phyloP scores from a whole-genome alignment of 352 stramenopile species.

The Phytophthora ohioensis region DNA sequence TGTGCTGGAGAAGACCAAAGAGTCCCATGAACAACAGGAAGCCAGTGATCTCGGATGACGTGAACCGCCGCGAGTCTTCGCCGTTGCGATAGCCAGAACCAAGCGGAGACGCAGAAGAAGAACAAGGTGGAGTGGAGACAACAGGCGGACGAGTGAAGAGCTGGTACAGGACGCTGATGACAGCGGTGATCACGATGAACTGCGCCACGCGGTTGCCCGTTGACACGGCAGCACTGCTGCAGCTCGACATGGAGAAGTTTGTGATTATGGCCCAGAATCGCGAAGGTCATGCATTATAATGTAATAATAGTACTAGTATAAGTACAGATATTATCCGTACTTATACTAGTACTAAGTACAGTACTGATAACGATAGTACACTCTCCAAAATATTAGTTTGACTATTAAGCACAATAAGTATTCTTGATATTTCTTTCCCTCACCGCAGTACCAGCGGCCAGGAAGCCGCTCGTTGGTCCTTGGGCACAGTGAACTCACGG shows the following conservation, averaged over 20 bases:
- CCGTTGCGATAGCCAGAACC: slow-evolving; percentile 29
- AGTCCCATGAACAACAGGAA: slow-evolving; percentile 69
- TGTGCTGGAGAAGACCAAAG: slow-evolving; percentile 68
- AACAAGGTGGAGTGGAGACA: slow-evolving; percentile 1
- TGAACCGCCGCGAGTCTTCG: slow-evolving; percentile 48
- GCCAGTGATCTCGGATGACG: slow-evolving; percentile 65
- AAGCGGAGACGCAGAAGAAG: slow-evolving; percentile 15
- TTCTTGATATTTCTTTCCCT: too few relatives aligned
- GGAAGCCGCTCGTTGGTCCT: too few relatives aligned
- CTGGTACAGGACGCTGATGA: slow-evolving; percentile 69
- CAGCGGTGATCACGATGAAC: slow-evolving; percentile 64
- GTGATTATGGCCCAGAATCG: too few relatives aligned
- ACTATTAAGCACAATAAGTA: too few relatives aligned
- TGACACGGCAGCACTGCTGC: slow-evolving; percentile 38
- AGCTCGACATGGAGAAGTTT: slow-evolving; percentile 8
- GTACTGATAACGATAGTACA: too few relatives aligned
- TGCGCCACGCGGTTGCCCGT: slow-evolving; percentile 66
- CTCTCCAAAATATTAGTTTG: too few relatives aligned
- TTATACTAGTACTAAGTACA: too few relatives aligned
- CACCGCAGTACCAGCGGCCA: too few relatives aligned
- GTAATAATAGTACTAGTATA: too few relatives aligned
- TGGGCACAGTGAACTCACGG: too few relatives aligned
- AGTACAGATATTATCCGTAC: too few relatives aligned
- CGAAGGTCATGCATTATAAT: too few relatives aligned
- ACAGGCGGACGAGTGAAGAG: slow-evolving; percentile 35